Evolutionary conservation across 441 rosid species (phyloP), one percentile per base, ranked within the genome.

Genomic region (Adansonia madagascariensis): DNA sequence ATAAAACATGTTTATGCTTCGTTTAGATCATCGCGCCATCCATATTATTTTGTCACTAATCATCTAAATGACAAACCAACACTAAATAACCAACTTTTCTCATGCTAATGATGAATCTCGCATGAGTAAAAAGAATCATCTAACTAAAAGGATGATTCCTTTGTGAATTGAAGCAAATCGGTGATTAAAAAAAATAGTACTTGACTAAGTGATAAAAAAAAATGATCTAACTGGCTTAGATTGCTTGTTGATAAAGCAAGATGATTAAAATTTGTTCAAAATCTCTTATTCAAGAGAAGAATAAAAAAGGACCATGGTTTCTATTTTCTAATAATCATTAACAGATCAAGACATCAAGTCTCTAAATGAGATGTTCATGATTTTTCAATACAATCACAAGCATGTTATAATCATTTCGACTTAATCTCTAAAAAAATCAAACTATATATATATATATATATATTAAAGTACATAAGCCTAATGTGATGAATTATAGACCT

Each of bases 281-380:
- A 35, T 64, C 50, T 39, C 49, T 15, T 20, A 14, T n/a, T n/a
- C 69, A n/a, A 39, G 7, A 7, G 47, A 61, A 71, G 14, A 31
- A 12, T 24, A 12, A n/a, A 27, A 55, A 24, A 31, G 27, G 52
- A 50, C 35, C 49, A 12, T 1, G 17, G 72, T 74, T 62, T 79
- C 65, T 24, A 24, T 24, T 11, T 47, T 47, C 52, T 44, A 50
- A 66, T 81, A 82, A 84, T 84, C 76, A 84, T 86, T 76, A 63
- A 73, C 79, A 77, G 81, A 83, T 80, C 67, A 67, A 81, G 74
- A 73, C 60, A 66, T 1, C 67, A 77, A 1, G 27, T 24, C 27
- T 24, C 27, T 24, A 24, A 24, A 75, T 75, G 80, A 80, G 80
- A 80, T 71, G 71, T 66, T 79, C 31, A 82, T 82, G 77, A 80